These are phyloP conservation scores for Cynanchum wilfordii DNA, from an alignment of 257 asterid species.

Conservation along the genomic window DNA sequence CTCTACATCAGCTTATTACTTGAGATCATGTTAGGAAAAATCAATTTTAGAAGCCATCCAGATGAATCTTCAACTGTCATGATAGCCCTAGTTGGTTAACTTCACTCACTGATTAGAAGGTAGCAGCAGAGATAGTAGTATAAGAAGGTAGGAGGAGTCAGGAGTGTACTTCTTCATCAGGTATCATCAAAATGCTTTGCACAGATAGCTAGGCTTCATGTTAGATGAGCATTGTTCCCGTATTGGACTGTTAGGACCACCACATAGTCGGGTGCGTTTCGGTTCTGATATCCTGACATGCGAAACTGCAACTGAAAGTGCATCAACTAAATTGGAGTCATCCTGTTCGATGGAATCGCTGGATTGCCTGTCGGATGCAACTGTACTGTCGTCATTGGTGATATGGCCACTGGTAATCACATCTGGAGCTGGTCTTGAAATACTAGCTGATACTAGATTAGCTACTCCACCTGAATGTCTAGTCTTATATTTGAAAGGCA, in stretches of 20 bases:
- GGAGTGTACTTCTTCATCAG: constrained; percentile 15
- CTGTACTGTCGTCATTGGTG: background rate
- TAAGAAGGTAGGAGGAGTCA: background rate
- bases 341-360: constrained; percentile 30
- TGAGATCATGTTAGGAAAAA: background rate
- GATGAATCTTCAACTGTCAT: background rate
- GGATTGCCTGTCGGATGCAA: constrained; percentile 10
- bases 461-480: constrained; percentile 25
- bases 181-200: constrained; percentile 37
- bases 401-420: constrained; percentile 1
- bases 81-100: constrained; percentile 3
- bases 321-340: constrained; percentile 39
- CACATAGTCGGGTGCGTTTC: constrained; percentile 39
- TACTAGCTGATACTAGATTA: constrained; percentile 16
- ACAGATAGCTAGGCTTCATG: constrained; percentile 38
- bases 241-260: constrained; percentile 33
- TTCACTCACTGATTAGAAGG: background rate
- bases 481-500: constrained; percentile 29
- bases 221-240: constrained; percentile 50
- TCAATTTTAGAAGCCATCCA: background rate
- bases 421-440: constrained; percentile 22
- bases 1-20: constrained; percentile 15
- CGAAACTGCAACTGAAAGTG: constrained; percentile 39
- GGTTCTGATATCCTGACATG: constrained; percentile 46
- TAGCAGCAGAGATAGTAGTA: background rate